These are phyloP conservation scores for Conticribra guillardii DNA, from an alignment of 108 stramenopile species.

Conservation along the genomic window DNA sequence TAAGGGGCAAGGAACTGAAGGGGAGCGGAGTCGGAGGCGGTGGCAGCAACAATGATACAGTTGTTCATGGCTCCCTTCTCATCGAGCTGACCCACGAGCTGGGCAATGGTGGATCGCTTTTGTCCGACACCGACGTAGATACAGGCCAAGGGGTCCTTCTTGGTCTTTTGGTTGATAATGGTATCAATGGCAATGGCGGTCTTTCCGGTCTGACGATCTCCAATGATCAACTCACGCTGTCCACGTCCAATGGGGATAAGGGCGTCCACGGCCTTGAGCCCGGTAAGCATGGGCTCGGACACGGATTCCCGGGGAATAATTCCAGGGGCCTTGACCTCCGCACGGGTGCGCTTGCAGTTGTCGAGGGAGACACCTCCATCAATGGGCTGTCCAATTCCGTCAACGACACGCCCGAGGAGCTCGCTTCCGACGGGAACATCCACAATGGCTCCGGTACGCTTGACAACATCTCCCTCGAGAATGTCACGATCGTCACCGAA, in stretches of 20 bases:
- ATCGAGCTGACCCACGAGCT: constrained; percentile 98
- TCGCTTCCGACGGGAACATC: constrained; percentile 98
- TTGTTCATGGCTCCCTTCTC: constrained; percentile 96
- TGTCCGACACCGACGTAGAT: constrained; percentile 99
- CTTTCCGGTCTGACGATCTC: constrained; percentile 99
- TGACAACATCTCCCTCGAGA: constrained; percentile 98
- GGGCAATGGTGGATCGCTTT: constrained; percentile 99
- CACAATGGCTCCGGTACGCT: constrained; percentile 99
- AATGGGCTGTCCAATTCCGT: constrained; percentile 98
- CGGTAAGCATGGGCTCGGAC: constrained; percentile 99
- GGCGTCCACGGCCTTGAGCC: constrained; percentile 99
- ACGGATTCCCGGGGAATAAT: constrained; percentile 99
- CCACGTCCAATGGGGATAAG: constrained; percentile 99
- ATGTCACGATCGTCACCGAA: constrained; percentile 99
- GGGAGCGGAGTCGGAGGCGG: constrained; percentile 99
- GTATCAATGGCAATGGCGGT: constrained; percentile 99
- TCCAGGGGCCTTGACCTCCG: constrained; percentile 99
- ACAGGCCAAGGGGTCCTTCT: constrained; percentile 98
- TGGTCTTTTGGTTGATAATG: constrained; percentile 99
- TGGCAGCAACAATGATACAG: constrained; percentile 99
- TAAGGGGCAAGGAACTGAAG: constrained; percentile 99
- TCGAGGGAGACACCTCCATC: constrained; percentile 96
- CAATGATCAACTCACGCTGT: constrained; percentile 97
- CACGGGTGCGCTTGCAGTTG: constrained; percentile 96
- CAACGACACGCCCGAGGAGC: constrained; percentile 98